These are phyloP conservation scores for Venturiaceae sp. DNA, from an alignment of 2,329 filamentous ascomycete genomes.

Conservation along the genomic window DNA sequence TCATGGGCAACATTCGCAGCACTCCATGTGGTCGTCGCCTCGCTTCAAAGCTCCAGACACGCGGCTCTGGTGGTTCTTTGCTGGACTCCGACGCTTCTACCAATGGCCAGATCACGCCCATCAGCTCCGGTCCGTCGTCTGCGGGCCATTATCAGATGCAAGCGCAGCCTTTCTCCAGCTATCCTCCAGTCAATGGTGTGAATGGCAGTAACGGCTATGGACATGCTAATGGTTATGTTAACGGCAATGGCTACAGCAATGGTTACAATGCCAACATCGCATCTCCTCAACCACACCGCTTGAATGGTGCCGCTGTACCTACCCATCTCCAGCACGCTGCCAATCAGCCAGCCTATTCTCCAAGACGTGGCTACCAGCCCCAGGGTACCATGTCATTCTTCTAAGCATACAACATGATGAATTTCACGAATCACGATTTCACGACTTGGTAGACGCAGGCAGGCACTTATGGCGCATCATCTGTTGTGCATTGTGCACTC, in stretches of 20 bases:
- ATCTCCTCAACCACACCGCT: slow-evolving; percentile 8
- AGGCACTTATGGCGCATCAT: not conserved
- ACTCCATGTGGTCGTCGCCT: slow-evolving; percentile 94
- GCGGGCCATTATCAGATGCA: slow-evolving; percentile 13
- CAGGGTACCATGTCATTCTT: not conserved
- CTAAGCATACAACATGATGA: not conserved
- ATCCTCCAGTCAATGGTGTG: not conserved
- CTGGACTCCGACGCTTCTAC: slow-evolving; percentile 13
- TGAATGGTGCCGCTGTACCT: slow-evolving; percentile 9
- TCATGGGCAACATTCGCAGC: slow-evolving; percentile 74
- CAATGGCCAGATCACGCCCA: slow-evolving; percentile 28
- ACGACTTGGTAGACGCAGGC: not conserved
- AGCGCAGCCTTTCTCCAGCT: not conserved
- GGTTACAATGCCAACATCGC: slow-evolving; percentile 5
- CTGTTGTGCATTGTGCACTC: not conserved
- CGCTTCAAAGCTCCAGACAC: slow-evolving; percentile 68
- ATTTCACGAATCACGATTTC: not conserved
- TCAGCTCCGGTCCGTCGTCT: slow-evolving; percentile 23
- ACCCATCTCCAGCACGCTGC: slow-evolving; percentile 5
- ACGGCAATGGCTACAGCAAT: slow-evolving; percentile 1
- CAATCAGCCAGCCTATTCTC: slow-evolving; percentile 3
- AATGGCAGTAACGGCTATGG: not conserved
- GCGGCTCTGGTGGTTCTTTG: slow-evolving; percentile 19
- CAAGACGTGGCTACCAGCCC: not conserved
- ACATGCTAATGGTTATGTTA: slow-evolving; percentile 1